A percentile compares a stretch with the other conserved stretches of the same genome.
Conservation (phyloP, 2,329 filamentous ascomycete genomes). For the Epichloe gansuensis region DNA sequence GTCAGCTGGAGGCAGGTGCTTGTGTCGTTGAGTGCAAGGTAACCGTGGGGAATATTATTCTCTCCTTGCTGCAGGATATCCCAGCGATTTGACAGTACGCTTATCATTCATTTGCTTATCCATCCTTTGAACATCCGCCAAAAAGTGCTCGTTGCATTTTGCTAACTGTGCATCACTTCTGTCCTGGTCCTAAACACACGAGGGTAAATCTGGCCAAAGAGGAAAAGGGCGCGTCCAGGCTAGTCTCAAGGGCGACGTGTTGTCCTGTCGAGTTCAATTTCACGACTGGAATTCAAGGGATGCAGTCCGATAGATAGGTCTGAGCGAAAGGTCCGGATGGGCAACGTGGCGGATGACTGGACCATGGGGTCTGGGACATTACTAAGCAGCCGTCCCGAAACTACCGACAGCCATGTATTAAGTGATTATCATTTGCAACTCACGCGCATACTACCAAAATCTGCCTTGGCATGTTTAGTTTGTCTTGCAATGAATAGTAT, state of each 20-base stretch:
- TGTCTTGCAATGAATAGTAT: too few relatives aligned
- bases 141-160: not conserved
- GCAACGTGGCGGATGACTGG: too few relatives aligned
- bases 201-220: not conserved
- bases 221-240: not conserved
- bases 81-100: not conserved
- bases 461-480: too few relatives aligned
- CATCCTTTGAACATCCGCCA: not conserved
- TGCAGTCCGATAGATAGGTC: not conserved
- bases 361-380: too few relatives aligned
- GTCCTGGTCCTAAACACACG: not conserved
- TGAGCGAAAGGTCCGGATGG: too few relatives aligned
- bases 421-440: too few relatives aligned
- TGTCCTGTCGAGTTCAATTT: not conserved
- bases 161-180: not conserved
- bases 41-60: not conserved
- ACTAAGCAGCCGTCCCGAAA: too few relatives aligned
- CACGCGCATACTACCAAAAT: too few relatives aligned
- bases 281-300: conserved; percentile 7
- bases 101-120: not conserved
- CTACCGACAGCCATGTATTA: too few relatives aligned
- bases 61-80: not conserved
- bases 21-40: not conserved
- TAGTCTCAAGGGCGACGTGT: not conserved
- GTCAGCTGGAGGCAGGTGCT: not conserved